A percentile compares a stretch with the other conserved stretches of the same genome.
phyloP scores from a whole-genome alignment of 2,329 filamentous ascomycete genomes.

The Sordariomycetes sp. region DNA sequence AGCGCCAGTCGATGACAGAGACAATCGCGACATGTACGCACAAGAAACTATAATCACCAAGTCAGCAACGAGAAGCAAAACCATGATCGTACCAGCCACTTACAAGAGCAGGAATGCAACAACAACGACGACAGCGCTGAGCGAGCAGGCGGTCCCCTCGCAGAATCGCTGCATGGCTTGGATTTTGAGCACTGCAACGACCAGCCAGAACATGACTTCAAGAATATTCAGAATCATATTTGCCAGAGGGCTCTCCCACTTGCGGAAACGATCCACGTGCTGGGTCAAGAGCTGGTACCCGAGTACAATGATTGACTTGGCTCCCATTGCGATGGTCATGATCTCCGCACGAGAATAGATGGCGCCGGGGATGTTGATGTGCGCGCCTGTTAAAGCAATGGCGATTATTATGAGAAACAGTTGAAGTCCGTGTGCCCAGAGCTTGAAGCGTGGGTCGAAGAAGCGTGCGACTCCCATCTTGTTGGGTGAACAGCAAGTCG shows the following conservation, averaged over 20 bases:
- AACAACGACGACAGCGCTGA: background rate
- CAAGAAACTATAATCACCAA: no score
- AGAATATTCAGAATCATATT: slow-evolving; percentile 12
- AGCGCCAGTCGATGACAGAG: no score
- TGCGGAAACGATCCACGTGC: slow-evolving; percentile 16
- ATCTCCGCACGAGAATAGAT: background rate
- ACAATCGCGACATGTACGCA: no score
- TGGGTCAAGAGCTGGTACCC: slow-evolving; percentile 2
- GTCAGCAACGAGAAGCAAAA: no score
- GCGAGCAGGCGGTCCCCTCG: background rate
- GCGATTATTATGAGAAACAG: background rate
- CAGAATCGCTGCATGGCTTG: slow-evolving; percentile 1
- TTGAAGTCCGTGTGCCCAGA: background rate
- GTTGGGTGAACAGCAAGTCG: no score
- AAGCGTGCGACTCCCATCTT: background rate
- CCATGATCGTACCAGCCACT: no score
- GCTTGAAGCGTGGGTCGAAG: background rate
- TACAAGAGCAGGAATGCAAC: background rate
- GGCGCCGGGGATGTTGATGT: background rate
- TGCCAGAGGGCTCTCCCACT: slow-evolving; percentile 12
- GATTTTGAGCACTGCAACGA: slow-evolving; percentile 12
- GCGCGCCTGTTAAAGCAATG: background rate
- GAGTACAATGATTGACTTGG: background rate
- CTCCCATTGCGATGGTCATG: background rate
- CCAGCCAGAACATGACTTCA: slow-evolving; percentile 16